Base-by-base conservation (phyloP, 148 eudicot species). In the Fagopyrum homotropicum region DNA sequence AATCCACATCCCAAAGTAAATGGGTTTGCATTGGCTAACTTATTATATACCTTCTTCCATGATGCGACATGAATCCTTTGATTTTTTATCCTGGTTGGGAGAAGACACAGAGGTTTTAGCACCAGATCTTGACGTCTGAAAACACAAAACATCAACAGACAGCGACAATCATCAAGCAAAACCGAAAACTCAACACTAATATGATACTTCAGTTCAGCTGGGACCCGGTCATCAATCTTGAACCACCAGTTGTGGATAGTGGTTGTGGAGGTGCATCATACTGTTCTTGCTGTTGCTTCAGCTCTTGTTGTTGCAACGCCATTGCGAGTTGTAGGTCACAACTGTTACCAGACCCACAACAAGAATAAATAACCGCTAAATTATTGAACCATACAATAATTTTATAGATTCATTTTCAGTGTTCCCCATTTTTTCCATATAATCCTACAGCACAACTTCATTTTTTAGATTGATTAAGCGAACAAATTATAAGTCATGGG, bases 231-330 rank as follows among this genome's bases (percentile, higher is more conserved):
- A 88, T 74, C 60, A 91, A 85, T 79, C 91, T 79, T 75, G 93
- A 88, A 68, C 81, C 72, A 45, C 83, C 79, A 56, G 17, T 56
- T 54, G 72, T 49, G 35, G 83, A 73, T 54, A 86, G 82, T 81
- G 86, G 90, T 69, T 81, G 84, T 46, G 83, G 77, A 19, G 60
- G 60, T 56, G 82, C 78, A 75, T 79, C 82, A 19, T 79, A 83
- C 47, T 72, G 91, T 56, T 56, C 19, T 4, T 56, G 29, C 66
- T 88, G 89, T 74, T 89, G 89, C 78, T 93, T 91, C 79, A 89
- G 88, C 79, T 93, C 98, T 83, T 93, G 95, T 59, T 91, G 89
- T 78, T 93, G 98, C 81, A 93, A 88, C 78, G 95, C 95, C 74
- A 89, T 85, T 26, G 98, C 98, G 80, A 93, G 69, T 77, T 91